Evolutionary conservation across 805 yeast species (phyloP).

Genomic region (Pichia sporocuriosa): DNA sequence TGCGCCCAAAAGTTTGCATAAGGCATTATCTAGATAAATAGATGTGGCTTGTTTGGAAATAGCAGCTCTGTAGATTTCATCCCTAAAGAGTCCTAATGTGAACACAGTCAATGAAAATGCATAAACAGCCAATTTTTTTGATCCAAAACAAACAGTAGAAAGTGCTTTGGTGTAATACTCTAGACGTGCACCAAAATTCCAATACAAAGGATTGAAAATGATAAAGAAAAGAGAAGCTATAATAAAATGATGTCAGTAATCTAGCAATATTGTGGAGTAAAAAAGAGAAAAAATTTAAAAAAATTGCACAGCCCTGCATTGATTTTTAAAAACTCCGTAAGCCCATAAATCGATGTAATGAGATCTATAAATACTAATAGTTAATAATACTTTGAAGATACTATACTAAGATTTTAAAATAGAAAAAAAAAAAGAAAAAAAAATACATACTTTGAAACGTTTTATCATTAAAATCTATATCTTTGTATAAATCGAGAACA

Average conservation of each 20-base stretch:
- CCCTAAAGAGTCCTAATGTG: conserved; percentile 77
- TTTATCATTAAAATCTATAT: conserved; percentile 20
- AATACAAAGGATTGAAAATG: conserved; percentile 87
- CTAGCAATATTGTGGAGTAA: too few relatives aligned
- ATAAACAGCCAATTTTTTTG: conserved; percentile 73
- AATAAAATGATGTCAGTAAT: too few relatives aligned
- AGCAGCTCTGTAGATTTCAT: conserved; percentile 65
- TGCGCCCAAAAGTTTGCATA: conserved; percentile 39
- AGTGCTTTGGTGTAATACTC: conserved; percentile 75
- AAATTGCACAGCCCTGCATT: too few relatives aligned
- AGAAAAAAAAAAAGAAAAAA: conserved; percentile 6
- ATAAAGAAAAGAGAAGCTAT: conserved; percentile 55
- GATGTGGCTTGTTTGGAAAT: conserved; percentile 65
- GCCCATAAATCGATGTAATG: too few relatives aligned
- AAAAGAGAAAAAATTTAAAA: too few relatives aligned
- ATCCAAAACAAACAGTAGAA: conserved; percentile 67
- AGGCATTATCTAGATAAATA: conserved; percentile 40
- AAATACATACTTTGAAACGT: conserved; percentile 21
- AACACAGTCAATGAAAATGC: conserved; percentile 77
- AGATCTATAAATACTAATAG: too few relatives aligned
- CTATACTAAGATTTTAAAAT: too few relatives aligned
- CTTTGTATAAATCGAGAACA: conserved; percentile 14
- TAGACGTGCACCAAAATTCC: conserved; percentile 87
- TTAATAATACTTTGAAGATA: too few relatives aligned
- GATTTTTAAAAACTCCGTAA: too few relatives aligned